Evolutionary conservation across 2,329 filamentous ascomycete species (phyloP), one percentile per base, ranked within the genome.

Genomic region (Tothia fuscella): DNA sequence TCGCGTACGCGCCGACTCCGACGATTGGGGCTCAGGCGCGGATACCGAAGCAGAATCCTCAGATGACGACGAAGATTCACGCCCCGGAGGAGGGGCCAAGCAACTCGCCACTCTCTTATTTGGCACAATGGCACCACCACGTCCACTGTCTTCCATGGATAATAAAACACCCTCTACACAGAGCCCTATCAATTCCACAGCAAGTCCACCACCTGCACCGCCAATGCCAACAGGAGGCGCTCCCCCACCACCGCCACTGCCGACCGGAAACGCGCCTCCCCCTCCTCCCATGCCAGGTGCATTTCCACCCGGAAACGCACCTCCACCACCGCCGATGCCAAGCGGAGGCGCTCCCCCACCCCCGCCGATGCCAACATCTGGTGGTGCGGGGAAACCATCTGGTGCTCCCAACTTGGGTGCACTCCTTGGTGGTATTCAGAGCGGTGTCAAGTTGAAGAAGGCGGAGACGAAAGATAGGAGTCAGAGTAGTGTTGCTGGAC

Each of bases 31-130:
- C n/a, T 81, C 76, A 47, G 76, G 74, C 10, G 77, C 77, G 20
- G 87, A 86, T 46, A 89, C 85, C 3, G 78, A 82, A 16, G 78
- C 82, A 42, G 82, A 85, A 40, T 79, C 77, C 5, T 64, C 63
- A 4, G 75, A 77, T 35, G 74, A 79, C n/a, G 74, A 76, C 26
- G 81, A 89, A 43, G 83, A 88, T 43, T 82, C 87, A 41, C 75
- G 80, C 7, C 80, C 84, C 14, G 82, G 82, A 38, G 85, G 85
- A 42, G 79, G 82, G 45, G 91, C 91, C 37, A 91, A 93, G 46
- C 85, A 94, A 52, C 75, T 98, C 28, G 91, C 91, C 13, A 93
- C 85, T 5, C 91, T 95, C 46, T 72, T 98, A 16, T 98, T 98
- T 58, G 89, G 91, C 45, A 94, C 88, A 39, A 96, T 98, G 88